A percentile compares a stretch with the other conserved stretches of the same genome.
Conservation (phyloP, 1,284 basidiomycete genomes). For the Heterobasidion occidentale region DNA sequence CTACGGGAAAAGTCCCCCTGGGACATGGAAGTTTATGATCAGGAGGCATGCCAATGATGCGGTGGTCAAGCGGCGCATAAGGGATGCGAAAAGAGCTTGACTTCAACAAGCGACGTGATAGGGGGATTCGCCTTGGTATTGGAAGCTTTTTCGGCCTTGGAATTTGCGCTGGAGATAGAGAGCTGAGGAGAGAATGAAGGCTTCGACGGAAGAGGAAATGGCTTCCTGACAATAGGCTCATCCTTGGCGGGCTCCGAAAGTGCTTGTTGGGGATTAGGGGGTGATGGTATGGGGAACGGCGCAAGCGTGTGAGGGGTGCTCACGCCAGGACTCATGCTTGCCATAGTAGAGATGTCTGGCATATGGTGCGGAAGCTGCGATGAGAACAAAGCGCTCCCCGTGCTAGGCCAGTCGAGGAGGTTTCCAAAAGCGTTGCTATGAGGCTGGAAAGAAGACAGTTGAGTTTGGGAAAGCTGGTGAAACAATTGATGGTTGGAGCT, state of each 20-base stretch:
- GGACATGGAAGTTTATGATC: background rate
- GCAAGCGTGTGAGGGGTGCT: background rate
- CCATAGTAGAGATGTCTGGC: background rate
- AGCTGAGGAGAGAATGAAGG: background rate
- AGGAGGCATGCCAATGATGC: background rate
- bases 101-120: background rate
- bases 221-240: background rate
- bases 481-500: too few species aligned
- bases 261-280: background rate
- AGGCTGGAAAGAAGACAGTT: background rate
- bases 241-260: background rate
- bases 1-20: background rate
- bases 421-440: background rate
- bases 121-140: background rate
- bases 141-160: background rate
- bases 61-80: background rate
- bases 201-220: background rate
- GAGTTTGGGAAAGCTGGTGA: background rate
- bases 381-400: background rate
- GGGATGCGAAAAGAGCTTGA: background rate
- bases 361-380: background rate
- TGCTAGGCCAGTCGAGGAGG: background rate
- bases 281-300: background rate
- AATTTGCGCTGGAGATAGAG: background rate
- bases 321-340: background rate